phyloP scores from a whole-genome alignment of 257 asterid genomes.

The Solanum rostratum region DNA sequence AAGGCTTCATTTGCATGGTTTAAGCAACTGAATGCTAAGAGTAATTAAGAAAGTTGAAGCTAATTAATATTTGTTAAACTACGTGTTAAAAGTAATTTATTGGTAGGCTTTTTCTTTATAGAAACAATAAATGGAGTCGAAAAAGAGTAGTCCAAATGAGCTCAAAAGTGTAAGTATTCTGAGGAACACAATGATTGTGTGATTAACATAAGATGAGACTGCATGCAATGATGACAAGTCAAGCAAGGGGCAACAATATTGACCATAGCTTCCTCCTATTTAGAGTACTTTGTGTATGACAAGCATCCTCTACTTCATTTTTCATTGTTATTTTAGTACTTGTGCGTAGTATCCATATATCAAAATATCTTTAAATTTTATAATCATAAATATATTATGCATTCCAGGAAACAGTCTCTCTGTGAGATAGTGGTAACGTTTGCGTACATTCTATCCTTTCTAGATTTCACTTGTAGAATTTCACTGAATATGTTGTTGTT shows the following conservation, averaged over 20 bases:
- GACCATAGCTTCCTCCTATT: too few relatives aligned
- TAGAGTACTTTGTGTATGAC: too few relatives aligned
- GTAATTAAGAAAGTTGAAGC: not conserved
- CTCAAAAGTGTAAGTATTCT: not conserved
- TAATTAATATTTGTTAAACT: not conserved
- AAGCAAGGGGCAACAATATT: not conserved
- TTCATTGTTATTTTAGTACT: too few relatives aligned
- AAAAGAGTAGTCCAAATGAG: not conserved
- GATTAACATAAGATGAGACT: conserved; percentile 3
- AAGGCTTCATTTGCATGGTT: not conserved
- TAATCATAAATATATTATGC: not conserved
- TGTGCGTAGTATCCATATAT: too few relatives aligned
- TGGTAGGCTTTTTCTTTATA: not conserved
- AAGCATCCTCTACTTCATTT: too few relatives aligned
- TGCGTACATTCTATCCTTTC: too few relatives aligned
- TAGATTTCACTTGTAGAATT: too few relatives aligned
- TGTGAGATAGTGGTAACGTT: too few relatives aligned
- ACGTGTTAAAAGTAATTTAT: not conserved
- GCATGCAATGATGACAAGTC: conserved; percentile 9
- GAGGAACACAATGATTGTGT: conserved; percentile 11
- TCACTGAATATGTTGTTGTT: too few relatives aligned
- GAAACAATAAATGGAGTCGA: not conserved
- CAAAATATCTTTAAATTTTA: not conserved
- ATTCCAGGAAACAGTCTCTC: too few relatives aligned
- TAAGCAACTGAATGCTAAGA: not conserved